Base-by-base conservation (phyloP, 1,284 basidiomycete species). In the Moesziomyces globuligerus region DNA sequence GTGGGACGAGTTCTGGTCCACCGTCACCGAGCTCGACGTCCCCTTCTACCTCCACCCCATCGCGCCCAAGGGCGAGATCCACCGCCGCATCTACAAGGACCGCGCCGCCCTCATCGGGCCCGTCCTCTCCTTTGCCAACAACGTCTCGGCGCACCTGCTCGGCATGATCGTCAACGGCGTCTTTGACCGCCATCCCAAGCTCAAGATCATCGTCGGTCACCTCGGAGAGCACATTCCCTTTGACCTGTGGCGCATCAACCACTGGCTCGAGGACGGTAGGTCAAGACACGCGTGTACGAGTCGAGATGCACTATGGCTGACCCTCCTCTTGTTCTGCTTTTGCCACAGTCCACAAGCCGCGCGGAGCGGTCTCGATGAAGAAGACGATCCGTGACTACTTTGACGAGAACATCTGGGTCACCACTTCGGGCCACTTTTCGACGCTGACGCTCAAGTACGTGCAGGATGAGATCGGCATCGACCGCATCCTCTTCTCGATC, bases 11-110 rank as follows among this genome's bases (percentile, higher is more conserved):
- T 82, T 81, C 74, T 81, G 75, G 79, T 59, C 75, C 55, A 76
- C 78, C 5, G 78, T 76, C 50, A 75, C 74, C 42, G 78, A 81
- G 51, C 78, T 81, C 43, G 78, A 81, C 50, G 79, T 80, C 3
- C 80, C 80, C 4, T 80, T 81, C 76, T 82, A 82, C 72, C 69
- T 82, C 21, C 81, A 82, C 59, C 81, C 81, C 36, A 79, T 79
- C 47, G 80, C 81, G 18, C 79, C 80, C 50, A 74, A 81, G 54
- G 81, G 81, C 41, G 62, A 66, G 28, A 73, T 80, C 66, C 65
- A 71, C 53, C 62, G 75, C 20, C 69, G 81, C 57, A 66, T 80
- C 56, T 82, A 80, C 77, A 73, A 68, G 47, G 75, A 75, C 41
- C 67, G 81, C 53, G 75, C 76, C 39, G 79, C 77, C 48, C 76